Evolutionary conservation across 257 asterid genomes (phyloP), one percentile per base, ranked within the genome.

Genomic region (Gentiana dahurica): DNA sequence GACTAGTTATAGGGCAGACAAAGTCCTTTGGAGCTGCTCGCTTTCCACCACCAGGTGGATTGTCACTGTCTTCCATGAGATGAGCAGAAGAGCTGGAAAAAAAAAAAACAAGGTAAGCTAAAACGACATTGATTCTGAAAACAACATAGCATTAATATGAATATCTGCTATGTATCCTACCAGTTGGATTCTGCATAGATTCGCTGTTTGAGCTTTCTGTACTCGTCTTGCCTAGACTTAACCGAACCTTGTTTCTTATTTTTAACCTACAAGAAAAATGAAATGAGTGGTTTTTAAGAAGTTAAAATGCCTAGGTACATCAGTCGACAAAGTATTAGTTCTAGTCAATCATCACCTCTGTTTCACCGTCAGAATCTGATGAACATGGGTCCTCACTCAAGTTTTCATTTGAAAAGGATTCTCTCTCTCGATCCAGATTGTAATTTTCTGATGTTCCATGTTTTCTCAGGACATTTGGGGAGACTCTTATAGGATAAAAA

Each of bases 1-100:
- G 84, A 32, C 85, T 79, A 0, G 96, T 88, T 59, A 88, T 85
- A 49, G 94, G 96, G 69, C 96, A 88, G 36, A 88, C 86, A 34
- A 88, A 88, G 70, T 88, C 95, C 68, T 85, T 88, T 0, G 95
- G 90, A 4, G 86, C 76, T 12, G 85, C 57, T 49, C 38, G 64
- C 68, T 71, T 86, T 64, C 76, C 71, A 46, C 60, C 67, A 41
- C 65, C 72, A 44, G 65, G 57, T 6, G 15, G 65, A 34, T 52
- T 66, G 43, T 71, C 83, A 36, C 51, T 37, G 15, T 71, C 79
- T 53, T 71, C 92, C 95, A 87, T 82, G 13, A 63, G 65, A 71
- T 54, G 50, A 75, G 73, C 66, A 5, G 77, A 65, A 66, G 68
- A 69, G 54, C 86, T 68, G 60, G 32, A 36, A 41, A 11, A 57